Conservation (phyloP, 78 protist genomes). For the Dictyostelium purpureum region DNA sequence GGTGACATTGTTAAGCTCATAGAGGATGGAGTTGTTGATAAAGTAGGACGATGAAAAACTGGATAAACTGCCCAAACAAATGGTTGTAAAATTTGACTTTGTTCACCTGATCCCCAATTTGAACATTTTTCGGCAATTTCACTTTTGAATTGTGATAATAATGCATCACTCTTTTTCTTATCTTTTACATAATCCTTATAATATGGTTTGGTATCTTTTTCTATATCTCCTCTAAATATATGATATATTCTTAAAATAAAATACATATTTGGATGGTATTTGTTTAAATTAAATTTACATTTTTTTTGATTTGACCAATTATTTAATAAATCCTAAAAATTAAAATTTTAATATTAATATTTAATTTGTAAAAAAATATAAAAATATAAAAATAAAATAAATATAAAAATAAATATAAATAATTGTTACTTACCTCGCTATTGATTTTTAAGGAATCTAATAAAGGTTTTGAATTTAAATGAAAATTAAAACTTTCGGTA, state of each 20-base stretch:
- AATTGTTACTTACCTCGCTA: constrained; percentile 12
- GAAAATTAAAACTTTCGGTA: constrained; percentile 59
- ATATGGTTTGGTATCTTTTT: constrained; percentile 65
- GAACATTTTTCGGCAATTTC: constrained; percentile 46
- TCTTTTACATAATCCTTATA: constrained; percentile 28
- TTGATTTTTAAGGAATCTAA: constrained; percentile 54
- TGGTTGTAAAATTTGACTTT: constrained; percentile 51
- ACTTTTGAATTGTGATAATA: constrained; percentile 45
- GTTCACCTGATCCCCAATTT: constrained; percentile 39
- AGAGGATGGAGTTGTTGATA: constrained; percentile 1
- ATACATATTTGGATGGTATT: constrained; percentile 76
- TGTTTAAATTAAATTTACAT: constrained; percentile 48
- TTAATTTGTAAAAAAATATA: not conserved
- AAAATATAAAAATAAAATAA: not conserved
- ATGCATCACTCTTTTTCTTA: constrained; percentile 28
- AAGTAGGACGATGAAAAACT: constrained; percentile 66
- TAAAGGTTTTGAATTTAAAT: constrained; percentile 47
- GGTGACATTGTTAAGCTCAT: constrained; percentile 4
- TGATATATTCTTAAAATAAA: constrained; percentile 59
- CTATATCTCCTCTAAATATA: constrained; percentile 74
- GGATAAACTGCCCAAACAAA: constrained; percentile 75
- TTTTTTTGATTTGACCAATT: constrained; percentile 51
- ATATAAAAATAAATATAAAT: not conserved
- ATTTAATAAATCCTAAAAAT: not conserved
- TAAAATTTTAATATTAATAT: not conserved